Evolutionary conservation across 495 filamentous ascomycete genomes (phyloP), one percentile per base, ranked within the genome.

Genomic region (Talaromyces proteolyticus): DNA sequence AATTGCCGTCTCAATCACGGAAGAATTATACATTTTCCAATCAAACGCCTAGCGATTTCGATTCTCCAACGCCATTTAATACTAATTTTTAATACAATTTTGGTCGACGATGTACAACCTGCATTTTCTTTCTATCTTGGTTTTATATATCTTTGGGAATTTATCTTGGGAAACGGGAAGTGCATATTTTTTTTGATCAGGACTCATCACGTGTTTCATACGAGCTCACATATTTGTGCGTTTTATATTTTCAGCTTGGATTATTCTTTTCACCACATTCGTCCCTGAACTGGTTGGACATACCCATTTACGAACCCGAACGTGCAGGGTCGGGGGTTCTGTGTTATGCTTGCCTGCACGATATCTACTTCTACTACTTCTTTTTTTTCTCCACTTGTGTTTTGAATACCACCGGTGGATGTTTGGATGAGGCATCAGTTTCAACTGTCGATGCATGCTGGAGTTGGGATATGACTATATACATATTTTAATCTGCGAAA

Each of bases 11-110:
- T 8, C 67, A 72, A 36, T 67, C 66, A 50, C 62, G 67, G 11
- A 72, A 72, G 55, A 65, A 59, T 21, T 77, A 71, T 46, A 66
- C 66, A 24, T 76, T 76, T 57, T 65, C 67, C 52, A 71, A 73
- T 52, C 57, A 63, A 46, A 70, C 70, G 20, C 63, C 67, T 26
- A 66, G 57, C 47, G 59, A 71, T 55, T 75, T 73, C 50, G 42
- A 50, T 48, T 42, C 25, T 54, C 39, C 29, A 14, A 34, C 29
- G 14, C 29, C 29, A 8, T 34, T 34, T 34, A 34, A 34, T 34
- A 14, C 8, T 34, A 34, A 34, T 34, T 34, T 34, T 34, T 34
- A 34, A 34, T 34, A n/a, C n/a, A 34, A 34, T 34, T 10, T 34
- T 34, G 29, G 14, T 34, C 29, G 29, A 34, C 29, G 29, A 34